Evolutionary conservation across 345 rosid genomes (phyloP), one percentile per base, ranked within the genome.

Genomic region (Eutrema japonicum): DNA sequence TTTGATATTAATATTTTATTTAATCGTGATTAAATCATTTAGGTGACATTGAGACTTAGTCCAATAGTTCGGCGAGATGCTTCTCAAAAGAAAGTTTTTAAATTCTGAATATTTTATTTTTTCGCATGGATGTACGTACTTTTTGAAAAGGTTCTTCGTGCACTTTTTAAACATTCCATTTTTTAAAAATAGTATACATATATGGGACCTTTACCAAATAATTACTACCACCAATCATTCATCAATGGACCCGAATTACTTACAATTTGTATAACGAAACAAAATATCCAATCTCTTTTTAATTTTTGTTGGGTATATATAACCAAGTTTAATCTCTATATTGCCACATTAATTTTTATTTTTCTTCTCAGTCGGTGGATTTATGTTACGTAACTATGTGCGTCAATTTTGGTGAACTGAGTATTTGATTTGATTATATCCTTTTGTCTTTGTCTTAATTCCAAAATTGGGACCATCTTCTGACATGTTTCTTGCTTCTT

Each of bases 81-180:
- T 48, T 48, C 12, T 13, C 10, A 40, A 13, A 38, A 7, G 36
- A 48, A 71, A 49, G 22, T 59, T 71, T 42, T 7, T 18, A 36
- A 46, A 12, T 53, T 27, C 5, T 40, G 32, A 68, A n/a, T 68
- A 42, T 55, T 33, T 47, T 3, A 1, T 45, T 22, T 68, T 18
- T 10, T 30, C 36, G 5, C 36, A 37, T 37, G 69, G 69, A 50
- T 52, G 62, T 4, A 33, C 51, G 6, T 4, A 63, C 74, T 53
- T 69, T 76, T 43, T 54, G 56, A 33, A 75, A 68, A 57, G 49
- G 66, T 61, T 68, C 56, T 36, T 54, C 37, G 16, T 61, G 64
- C 70, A 74, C 73, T 74, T 69, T 76, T 52, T 33, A 55, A n/a
- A 45, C 75, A 76, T 76, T 69, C 74, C 70, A 3, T 62, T 46